Base-by-base conservation (phyloP, 1,139 yeast species). In the Hansenula sp. region DNA sequence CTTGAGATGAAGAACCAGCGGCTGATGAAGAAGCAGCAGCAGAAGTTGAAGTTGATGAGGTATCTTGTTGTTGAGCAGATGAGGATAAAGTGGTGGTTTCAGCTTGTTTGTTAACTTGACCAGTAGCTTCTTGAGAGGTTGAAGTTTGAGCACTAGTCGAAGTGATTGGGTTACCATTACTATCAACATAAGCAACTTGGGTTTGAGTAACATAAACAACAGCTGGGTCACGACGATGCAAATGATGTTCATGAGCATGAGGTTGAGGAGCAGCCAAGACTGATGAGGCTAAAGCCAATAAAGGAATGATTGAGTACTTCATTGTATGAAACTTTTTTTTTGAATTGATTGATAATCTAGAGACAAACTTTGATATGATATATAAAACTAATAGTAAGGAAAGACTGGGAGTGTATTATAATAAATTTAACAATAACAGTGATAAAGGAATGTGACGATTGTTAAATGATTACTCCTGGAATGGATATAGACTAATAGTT, bases 161-260 rank as follows among this genome's bases (percentile, higher is more conserved):
- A 33, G 61, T 30, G 28, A 63, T 37, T 18, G 63, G 45, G 45
- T 64, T 60, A 58, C 74, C 77, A 42, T 65, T 47, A 39, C 56
- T 63, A 52, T 68, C 70, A 46, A 71, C 73, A 47, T 62, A 62
- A 50, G 81, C 84, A 47, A 79, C 67, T 46, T 69, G 69, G 40
- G 77, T 72, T 47, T 72, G 66, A 47, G 79, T 77, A 44, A 76
- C 76, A 54, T 74, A 70, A 53, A 79, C 81, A 50, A 79, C 73
- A 41, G 76, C 86, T 41, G 65, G 60, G 33, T 63, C 67, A 70
- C 85, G 78, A 66, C 76, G 77, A 63, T 76, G 80, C 47, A 62
- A 62, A 58, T 77, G 80, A 62, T 79, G 85, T 44, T 68, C 68
- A 52, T 76, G 81, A 32, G 67, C 63, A 47, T 62, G 63, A 47